Evolutionary conservation across 805 yeast species (phyloP).

Genomic region (Scheffersomyces coipomensis): DNA sequence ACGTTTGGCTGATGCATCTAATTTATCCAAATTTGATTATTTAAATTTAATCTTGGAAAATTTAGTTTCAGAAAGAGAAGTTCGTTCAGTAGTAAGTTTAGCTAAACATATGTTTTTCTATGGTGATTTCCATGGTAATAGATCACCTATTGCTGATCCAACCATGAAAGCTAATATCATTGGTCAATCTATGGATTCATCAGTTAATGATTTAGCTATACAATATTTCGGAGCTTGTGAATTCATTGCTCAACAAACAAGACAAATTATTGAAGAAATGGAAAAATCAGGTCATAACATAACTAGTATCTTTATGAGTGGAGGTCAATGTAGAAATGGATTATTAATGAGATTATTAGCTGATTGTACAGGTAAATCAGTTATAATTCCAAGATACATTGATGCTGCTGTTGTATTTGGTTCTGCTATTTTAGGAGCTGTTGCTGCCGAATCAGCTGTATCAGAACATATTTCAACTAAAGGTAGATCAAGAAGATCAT

Average conservation of each 20-base stretch:
- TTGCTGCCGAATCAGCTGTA: conserved; percentile 72
- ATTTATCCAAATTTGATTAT: conserved; percentile 76
- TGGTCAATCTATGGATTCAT: conserved; percentile 89
- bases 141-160: conserved; percentile 97
- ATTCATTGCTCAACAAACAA: conserved; percentile 95
- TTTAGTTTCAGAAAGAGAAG: conserved; percentile 53
- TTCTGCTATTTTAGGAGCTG: conserved; percentile 91
- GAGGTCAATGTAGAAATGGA: conserved; percentile 95
- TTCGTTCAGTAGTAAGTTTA: conserved; percentile 73
- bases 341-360: conserved; percentile 86
- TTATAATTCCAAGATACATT: conserved; percentile 89
- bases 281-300: conserved; percentile 75
- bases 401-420: conserved; percentile 98
- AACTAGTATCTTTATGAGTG: conserved; percentile 80
- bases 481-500: conserved; percentile 36
- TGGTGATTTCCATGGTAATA: conserved; percentile 95
- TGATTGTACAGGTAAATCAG: conserved; percentile 88
- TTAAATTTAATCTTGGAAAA: conserved; percentile 74
- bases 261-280: conserved; percentile 90
- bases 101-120: conserved; percentile 87
- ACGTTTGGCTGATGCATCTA: conserved; percentile 63
- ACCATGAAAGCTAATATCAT: conserved; percentile 88
- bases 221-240: conserved; percentile 93
- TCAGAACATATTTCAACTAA: conserved; percentile 29
- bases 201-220: conserved; percentile 80